phyloP scores from a whole-genome alignment of 331 rosid genomes.

The Phaseolus coccineus region DNA sequence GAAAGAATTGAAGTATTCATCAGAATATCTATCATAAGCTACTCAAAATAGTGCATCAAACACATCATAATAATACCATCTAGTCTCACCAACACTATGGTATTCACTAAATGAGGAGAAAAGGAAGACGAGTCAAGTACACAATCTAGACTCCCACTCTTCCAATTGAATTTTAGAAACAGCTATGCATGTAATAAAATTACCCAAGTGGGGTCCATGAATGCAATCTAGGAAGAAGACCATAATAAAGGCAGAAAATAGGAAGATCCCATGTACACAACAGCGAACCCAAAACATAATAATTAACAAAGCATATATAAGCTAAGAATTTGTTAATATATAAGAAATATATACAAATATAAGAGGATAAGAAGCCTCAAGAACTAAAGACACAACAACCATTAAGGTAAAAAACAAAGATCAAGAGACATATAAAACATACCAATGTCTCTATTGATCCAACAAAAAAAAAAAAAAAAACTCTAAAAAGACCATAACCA shows the following conservation, averaged over 20 bases:
- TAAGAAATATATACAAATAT: not conserved
- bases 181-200: not conserved
- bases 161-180: conserved; percentile 9
- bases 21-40: conserved; percentile 27
- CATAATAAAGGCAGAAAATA: not conserved
- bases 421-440: not conserved
- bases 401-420: not conserved
- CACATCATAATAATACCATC: conserved; percentile 22
- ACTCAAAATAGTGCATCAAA: conserved; percentile 24
- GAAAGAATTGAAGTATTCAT: conserved; percentile 28
- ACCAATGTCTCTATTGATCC: not conserved
- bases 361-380: conserved; percentile 1
- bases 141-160: conserved; percentile 23
- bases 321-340: not conserved
- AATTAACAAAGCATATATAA: not conserved
- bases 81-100: conserved; percentile 34
- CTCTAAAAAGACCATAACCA: not conserved
- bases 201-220: not conserved
- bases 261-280: not conserved
- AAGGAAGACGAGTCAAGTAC: not conserved
- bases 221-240: not conserved
- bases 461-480: not conserved
- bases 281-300: not conserved
- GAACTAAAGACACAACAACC: not conserved
- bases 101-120: conserved; percentile 28